Conservation (phyloP, 169 alveolate genomes). For the Plasmodium vinckei region DNA sequence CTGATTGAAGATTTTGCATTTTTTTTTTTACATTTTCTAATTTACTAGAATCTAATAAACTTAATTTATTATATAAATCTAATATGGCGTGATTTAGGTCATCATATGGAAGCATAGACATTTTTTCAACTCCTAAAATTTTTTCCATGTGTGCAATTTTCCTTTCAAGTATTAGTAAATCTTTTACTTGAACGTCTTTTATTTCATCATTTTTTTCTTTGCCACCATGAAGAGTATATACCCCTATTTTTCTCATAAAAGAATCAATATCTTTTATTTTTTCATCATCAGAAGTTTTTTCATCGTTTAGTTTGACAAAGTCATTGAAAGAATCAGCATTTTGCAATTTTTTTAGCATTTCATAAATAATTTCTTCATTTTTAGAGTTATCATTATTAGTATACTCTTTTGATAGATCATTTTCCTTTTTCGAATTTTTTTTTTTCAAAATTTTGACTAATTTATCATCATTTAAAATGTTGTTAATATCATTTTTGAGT, state of each 20-base stretch:
- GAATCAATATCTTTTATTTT: neutral
- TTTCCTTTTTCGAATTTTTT: constrained; percentile 18
- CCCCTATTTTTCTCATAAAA: constrained; percentile 1
- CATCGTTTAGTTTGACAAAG: neutral
- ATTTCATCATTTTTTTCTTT: constrained; percentile 26
- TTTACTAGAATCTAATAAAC: constrained; percentile 79
- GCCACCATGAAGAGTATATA: constrained; percentile 4
- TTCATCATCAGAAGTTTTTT: constrained; percentile 16
- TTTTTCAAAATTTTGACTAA: constrained; percentile 10
- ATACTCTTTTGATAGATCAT: neutral
- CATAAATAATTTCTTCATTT: constrained; percentile 5
- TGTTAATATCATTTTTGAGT: constrained; percentile 53
- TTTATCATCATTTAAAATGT: constrained; percentile 56
- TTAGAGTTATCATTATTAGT: neutral
- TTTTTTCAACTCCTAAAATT: constrained; percentile 77
- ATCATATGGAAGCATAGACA: constrained; percentile 79
- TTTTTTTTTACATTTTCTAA: constrained; percentile 80
- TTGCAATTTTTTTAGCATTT: constrained; percentile 12
- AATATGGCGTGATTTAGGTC: constrained; percentile 80
- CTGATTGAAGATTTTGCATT: constrained; percentile 76
- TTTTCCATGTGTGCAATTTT: constrained; percentile 78
- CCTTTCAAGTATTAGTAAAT: constrained; percentile 77
- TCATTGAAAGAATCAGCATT: constrained; percentile 1
- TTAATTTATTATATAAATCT: constrained; percentile 77
- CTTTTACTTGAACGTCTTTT: constrained; percentile 56